These are phyloP conservation scores for Cladochytrium replicatum DNA, from an alignment of 192 early-diverging fungal genomes.

Conservation along the genomic window DNA sequence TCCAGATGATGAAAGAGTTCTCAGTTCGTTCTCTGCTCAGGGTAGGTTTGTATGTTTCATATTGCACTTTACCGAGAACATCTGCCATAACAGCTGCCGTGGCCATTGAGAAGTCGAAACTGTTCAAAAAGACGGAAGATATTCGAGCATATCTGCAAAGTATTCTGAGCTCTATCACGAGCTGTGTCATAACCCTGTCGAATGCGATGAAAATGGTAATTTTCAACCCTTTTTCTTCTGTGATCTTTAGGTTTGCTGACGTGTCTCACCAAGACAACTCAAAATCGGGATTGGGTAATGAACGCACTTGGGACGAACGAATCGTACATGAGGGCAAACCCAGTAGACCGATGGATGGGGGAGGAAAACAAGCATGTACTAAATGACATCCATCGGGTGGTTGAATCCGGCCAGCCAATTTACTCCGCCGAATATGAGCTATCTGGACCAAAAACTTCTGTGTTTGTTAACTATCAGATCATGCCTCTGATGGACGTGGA, in stretches of 20 bases:
- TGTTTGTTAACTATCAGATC: conserved; percentile 31
- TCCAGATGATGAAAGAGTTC: conserved; percentile 36
- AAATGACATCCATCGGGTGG: conserved; percentile 32
- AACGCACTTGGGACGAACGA: conserved; percentile 22
- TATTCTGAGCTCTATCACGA: conserved; percentile 37
- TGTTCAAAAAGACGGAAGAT: conserved; percentile 44
- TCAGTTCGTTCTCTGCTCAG: conserved; percentile 43
- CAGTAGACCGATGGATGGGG: conserved; percentile 27
- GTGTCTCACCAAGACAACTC: conserved; percentile 15
- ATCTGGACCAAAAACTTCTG: conserved; percentile 16
- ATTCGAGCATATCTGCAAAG: conserved; percentile 32
- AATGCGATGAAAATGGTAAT: conserved; percentile 10
- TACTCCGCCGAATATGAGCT: conserved; percentile 26
- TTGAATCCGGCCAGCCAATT: conserved; percentile 5
- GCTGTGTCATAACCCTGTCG: conserved; percentile 39
- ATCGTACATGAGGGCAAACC: conserved; percentile 17
- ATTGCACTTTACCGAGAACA: background rate
- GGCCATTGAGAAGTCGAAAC: conserved; percentile 43
- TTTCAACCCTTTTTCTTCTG: conserved; percentile 10
- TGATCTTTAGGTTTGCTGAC: conserved; percentile 2
- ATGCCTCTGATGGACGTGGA: conserved; percentile 26
- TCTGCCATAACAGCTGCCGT: conserved; percentile 31
- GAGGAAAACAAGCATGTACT: conserved; percentile 23
- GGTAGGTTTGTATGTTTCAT: conserved; percentile 15
- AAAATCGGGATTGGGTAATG: conserved; percentile 25